Evolutionary conservation across 1,284 basidiomycete genomes (phyloP).

Genomic region (Microbotryum silenes-acaulis): DNA sequence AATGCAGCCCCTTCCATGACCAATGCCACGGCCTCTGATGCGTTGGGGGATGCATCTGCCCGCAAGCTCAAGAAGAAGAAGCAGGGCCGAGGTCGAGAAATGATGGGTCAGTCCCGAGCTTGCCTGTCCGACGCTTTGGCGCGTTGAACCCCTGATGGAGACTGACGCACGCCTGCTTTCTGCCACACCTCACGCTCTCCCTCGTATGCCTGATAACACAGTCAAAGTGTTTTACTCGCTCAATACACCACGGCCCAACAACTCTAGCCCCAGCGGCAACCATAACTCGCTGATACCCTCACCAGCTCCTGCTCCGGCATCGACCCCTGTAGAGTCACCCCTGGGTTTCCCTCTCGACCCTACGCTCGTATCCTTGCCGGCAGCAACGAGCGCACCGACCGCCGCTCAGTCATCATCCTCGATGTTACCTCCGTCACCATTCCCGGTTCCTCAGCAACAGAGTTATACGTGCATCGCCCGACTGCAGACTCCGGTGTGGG

Average conservation of each 20-base stretch:
- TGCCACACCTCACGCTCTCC: too few relatives aligned
- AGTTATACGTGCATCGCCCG: slow-evolving; percentile 25
- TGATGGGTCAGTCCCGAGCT: too few relatives aligned
- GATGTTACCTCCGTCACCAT: background rate
- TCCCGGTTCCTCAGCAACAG: background rate
- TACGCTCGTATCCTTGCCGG: slow-evolving; percentile 8
- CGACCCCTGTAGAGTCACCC: slow-evolving; percentile 5
- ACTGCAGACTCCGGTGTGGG: slow-evolving; percentile 25
- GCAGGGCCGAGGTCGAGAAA: too few relatives aligned
- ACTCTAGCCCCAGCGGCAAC: background rate
- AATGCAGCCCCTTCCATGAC: too few relatives aligned
- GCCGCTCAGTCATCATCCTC: slow-evolving; percentile 3
- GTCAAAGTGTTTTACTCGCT: slow-evolving; percentile 33
- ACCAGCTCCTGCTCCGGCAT: background rate
- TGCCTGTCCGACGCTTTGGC: too few relatives aligned
- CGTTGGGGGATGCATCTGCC: too few relatives aligned
- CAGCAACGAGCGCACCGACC: background rate
- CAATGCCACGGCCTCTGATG: too few relatives aligned
- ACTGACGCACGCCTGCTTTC: too few relatives aligned
- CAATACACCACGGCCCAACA: slow-evolving; percentile 12
- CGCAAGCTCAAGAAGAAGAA: too few relatives aligned
- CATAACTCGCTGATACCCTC: slow-evolving; percentile 1
- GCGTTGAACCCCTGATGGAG: too few relatives aligned
- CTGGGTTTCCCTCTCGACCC: slow-evolving; percentile 30
- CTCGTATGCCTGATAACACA: background rate